Conservation (phyloP, 129 eudicot genomes). For the Tagetes patula region DNA sequence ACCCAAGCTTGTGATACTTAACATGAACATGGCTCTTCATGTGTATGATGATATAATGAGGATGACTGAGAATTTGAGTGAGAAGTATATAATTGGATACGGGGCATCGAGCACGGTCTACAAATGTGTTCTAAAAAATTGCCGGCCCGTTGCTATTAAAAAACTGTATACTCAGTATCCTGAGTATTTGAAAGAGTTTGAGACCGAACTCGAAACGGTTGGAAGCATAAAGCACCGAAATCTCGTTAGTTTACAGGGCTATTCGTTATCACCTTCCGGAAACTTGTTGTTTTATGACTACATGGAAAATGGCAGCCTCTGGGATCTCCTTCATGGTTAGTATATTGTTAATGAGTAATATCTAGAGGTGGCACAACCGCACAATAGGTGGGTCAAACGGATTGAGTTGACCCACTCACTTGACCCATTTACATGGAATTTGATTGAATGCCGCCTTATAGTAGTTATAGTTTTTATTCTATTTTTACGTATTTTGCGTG, state of each 20-base stretch:
- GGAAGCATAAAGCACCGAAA: conserved; percentile 96
- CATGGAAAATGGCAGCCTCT: conserved; percentile 99
- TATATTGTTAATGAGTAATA: not conserved
- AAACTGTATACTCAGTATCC: conserved; percentile 77
- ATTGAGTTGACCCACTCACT: not conserved
- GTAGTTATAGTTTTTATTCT: not conserved
- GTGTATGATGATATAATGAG: conserved; percentile 97
- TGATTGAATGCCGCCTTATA: not conserved
- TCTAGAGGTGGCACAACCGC: not conserved
- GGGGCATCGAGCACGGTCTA: conserved; percentile 99
- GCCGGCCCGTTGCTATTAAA: conserved; percentile 92
- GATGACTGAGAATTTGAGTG: conserved; percentile 94
- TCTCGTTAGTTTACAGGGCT: conserved; percentile 90
- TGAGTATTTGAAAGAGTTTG: conserved; percentile 76
- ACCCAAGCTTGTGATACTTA: conserved; percentile 95
- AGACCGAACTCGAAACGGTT: conserved; percentile 88
- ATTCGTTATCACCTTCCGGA: conserved; percentile 89
- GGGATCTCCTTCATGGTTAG: conserved; percentile 98
- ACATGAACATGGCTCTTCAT: conserved; percentile 99
- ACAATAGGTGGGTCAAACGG: not conserved
- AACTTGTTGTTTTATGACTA: conserved; percentile 88
- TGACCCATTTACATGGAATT: not conserved
- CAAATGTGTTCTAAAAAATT: conserved; percentile 91
- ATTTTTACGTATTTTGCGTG: not conserved
- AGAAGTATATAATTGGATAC: conserved; percentile 80